These are phyloP conservation scores for Ceratorhiza oryzae-sativae DNA, from an alignment of 1,284 basidiomycete species.

Conservation along the genomic window DNA sequence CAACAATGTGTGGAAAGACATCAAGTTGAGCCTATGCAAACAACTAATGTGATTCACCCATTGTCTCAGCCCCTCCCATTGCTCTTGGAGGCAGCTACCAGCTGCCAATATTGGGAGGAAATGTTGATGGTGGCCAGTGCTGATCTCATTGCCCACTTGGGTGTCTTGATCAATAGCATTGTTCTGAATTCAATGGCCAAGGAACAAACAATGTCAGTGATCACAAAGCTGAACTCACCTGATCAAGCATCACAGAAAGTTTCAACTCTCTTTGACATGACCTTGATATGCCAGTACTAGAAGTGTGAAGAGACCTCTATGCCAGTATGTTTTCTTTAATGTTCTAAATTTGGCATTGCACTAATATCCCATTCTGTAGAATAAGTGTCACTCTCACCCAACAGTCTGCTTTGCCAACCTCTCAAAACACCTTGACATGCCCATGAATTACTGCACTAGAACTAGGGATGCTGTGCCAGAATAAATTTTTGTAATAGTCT, in stretches of 20 bases:
- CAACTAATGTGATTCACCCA: constrained; percentile 5
- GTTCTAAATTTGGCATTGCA: not conserved
- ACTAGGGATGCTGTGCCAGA: no score
- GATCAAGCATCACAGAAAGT: no score
- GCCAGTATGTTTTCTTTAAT: not conserved
- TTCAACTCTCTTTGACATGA: no score
- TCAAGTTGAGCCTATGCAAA: not conserved
- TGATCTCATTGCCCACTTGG: constrained; percentile 1
- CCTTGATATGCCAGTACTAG: constrained; percentile 16
- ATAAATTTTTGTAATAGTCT: no score
- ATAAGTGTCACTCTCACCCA: not conserved
- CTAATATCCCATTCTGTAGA: not conserved
- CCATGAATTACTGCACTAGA: no score
- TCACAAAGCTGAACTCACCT: no score
- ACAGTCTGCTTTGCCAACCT: constrained; percentile 18
- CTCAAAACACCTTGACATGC: no score
- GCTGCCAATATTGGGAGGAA: constrained; percentile 12
- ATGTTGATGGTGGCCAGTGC: not conserved
- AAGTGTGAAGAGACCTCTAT: not conserved
- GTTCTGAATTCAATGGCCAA: no score
- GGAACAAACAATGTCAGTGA: no score
- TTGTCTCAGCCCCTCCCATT: constrained; percentile 4
- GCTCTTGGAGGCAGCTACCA: not conserved
- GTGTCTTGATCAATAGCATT: not conserved
- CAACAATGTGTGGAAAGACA: not conserved